Conservation (phyloP, 306 rosid genomes). For the Corylus heterophylla region DNA sequence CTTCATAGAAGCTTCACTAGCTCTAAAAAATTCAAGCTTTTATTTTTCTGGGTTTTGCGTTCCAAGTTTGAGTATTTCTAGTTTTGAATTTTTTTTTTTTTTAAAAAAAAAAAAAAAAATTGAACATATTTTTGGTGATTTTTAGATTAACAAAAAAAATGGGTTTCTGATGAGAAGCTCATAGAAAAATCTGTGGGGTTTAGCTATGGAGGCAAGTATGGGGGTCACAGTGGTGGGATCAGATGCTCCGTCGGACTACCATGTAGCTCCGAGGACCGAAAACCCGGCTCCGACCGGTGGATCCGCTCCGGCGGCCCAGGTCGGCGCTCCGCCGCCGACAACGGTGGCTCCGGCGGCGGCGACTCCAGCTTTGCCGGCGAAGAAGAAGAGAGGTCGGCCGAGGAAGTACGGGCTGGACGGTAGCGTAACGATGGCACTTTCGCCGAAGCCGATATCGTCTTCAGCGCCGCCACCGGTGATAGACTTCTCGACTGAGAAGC, state of each 20-base stretch:
- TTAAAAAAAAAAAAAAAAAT: conserved; percentile 16
- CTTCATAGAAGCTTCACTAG: conserved; percentile 10
- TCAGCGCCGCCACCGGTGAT: conserved; percentile 91
- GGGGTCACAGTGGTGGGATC: conserved; percentile 98
- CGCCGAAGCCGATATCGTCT: conserved; percentile 90
- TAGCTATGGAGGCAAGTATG: conserved; percentile 77
- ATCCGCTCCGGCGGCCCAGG: conserved; percentile 43
- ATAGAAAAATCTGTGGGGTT: conserved; percentile 36
- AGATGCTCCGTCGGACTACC: conserved; percentile 95
- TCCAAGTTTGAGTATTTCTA: neutral
- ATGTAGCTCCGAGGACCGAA: conserved; percentile 82
- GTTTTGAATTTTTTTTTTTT: conserved; percentile 15
- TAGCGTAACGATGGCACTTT: conserved; percentile 68
- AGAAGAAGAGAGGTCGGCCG: conserved; percentile 96
- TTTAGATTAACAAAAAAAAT: conserved; percentile 37
- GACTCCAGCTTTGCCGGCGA: conserved; percentile 39
- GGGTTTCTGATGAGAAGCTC: conserved; percentile 46
- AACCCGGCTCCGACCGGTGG: conserved; percentile 51
- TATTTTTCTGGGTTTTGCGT: conserved; percentile 21
- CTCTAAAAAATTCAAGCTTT: neutral
- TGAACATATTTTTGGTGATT: conserved; percentile 22
- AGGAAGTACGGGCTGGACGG: conserved; percentile 95
- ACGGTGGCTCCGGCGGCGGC: conserved; percentile 17
- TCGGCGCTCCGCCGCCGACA: conserved; percentile 32
- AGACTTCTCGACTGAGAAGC: conserved; percentile 89